phyloP scores from a whole-genome alignment of 139 green algal species.

The Penium margaritaceum region DNA sequence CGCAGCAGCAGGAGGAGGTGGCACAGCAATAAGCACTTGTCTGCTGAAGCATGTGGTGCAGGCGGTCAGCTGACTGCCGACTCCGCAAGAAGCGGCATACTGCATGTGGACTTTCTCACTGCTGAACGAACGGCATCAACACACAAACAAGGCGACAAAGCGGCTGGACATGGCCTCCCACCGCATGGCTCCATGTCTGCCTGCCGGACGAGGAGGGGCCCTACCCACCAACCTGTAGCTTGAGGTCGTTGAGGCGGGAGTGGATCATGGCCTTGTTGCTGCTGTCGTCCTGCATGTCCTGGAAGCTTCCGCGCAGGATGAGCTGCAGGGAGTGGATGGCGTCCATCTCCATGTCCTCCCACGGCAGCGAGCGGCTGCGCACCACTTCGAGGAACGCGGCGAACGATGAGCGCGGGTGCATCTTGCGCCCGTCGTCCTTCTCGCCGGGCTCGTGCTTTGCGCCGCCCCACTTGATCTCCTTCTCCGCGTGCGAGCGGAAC shows the following conservation, averaged over 20 bases:
- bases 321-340: constrained; percentile 47
- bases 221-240: constrained; percentile 42
- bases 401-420: constrained; percentile 45
- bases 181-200: constrained; percentile 32
- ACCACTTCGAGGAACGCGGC: constrained; percentile 47
- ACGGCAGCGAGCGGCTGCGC: constrained; percentile 28
- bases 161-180: constrained; percentile 49
- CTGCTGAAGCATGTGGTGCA: no score
- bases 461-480: constrained; percentile 44
- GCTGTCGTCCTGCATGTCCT: constrained; percentile 42
- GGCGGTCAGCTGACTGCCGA: no score
- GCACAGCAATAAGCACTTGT: no score
- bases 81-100: no score
- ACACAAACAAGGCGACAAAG: no score
- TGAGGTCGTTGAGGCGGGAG: constrained; percentile 39
- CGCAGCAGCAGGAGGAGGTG: no score
- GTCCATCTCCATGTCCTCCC: constrained; percentile 48
- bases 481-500: constrained; percentile 45
- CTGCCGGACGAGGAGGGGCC: constrained; percentile 35
- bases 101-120: no score
- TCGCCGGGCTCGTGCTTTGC: constrained; percentile 32
- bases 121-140: no score
- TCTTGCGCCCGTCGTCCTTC: constrained; percentile 33
- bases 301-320: constrained; percentile 43
- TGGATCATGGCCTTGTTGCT: constrained; percentile 47